Base-by-base conservation (phyloP, 2,329 filamentous ascomycete genomes). In the Sphaerostilbella broomeana region DNA sequence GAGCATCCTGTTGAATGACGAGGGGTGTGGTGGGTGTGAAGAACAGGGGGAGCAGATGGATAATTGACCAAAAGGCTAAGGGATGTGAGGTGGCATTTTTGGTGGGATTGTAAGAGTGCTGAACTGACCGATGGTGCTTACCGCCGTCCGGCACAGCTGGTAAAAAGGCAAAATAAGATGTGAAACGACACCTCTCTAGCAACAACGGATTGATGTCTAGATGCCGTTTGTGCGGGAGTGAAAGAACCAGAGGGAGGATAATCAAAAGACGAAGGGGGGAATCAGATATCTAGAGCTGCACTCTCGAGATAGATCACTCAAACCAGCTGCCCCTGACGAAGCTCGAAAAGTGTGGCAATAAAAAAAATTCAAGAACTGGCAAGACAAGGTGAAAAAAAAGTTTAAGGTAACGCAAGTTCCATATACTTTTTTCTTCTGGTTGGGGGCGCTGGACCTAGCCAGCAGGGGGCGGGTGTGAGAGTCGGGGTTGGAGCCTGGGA, bases 41-140 rank as follows among this genome's bases (percentile, higher is more conserved):
- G 43, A 51, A 43, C 52, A 55, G 55, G 55, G 57, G 55, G 56
- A 43, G 47, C 55, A 37, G 30, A 31, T 47, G 42, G 48, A 49
- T 58, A 57, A 57, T 60, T 58, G 58, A 60, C 50, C 55, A 26
- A 33, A 37, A 39, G 42, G 35, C 35, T 28, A 34, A 35, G 35
- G 35, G 30, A 37, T 37, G 26, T 29, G 35, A 39, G 53, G 58
- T 57, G 51, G 56, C 57, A 60, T 57, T 51, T 49, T 45, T 47
- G 54, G 57, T 61, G 59, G 59, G 47, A 57, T 54, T 51, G 47
- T 43, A 42, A 58, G 55, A 50, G 52, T 44, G 46, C 38, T 26
- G 42, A 35, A 33, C 31, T 15, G 38, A 40, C n/a, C n/a, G 24
- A 36, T 29, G 34, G 34, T 40, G 41, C 41, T 43, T 43, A 43